Evolutionary conservation across 2,329 filamentous ascomycete species (phyloP).

Genomic region (Coniochaeta sp.): DNA sequence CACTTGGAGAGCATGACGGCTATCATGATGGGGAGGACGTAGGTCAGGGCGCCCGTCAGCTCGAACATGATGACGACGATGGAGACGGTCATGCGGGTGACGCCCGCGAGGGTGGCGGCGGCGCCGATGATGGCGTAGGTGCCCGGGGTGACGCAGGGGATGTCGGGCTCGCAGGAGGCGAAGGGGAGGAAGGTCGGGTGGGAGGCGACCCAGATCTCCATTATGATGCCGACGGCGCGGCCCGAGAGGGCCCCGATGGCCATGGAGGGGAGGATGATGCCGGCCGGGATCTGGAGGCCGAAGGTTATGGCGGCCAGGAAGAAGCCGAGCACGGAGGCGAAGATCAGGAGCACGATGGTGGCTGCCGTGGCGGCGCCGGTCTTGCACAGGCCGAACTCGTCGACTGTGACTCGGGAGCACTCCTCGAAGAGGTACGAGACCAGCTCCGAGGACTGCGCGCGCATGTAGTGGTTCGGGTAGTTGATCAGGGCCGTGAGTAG

Average conservation of each 20-base stretch:
- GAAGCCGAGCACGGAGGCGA: slow-evolving; percentile 78
- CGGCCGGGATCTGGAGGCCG: slow-evolving; percentile 87
- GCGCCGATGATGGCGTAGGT: slow-evolving; percentile 96
- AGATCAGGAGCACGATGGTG: slow-evolving; percentile 73
- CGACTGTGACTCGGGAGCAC: slow-evolving; percentile 73
- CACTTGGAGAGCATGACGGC: slow-evolving; percentile 98
- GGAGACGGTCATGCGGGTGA: slow-evolving; percentile 93
- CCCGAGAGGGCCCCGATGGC: slow-evolving; percentile 89
- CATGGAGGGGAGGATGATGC: slow-evolving; percentile 93
- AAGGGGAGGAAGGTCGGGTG: slow-evolving; percentile 75
- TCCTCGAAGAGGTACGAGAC: slow-evolving; percentile 90
- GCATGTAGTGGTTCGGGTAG: slow-evolving; percentile 95
- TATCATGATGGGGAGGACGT: slow-evolving; percentile 97
- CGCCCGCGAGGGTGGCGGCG: slow-evolving; percentile 85
- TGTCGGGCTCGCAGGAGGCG: slow-evolving; percentile 72
- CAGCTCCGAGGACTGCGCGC: slow-evolving; percentile 82
- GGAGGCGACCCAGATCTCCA: slow-evolving; percentile 79
- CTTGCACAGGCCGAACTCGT: slow-evolving; percentile 86
- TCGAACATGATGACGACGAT: slow-evolving; percentile 99
- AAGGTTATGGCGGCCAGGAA: slow-evolving; percentile 83
- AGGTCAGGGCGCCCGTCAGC: slow-evolving; percentile 89
- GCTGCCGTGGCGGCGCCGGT: slow-evolving; percentile 74
- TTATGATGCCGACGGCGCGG: slow-evolving; percentile 78
- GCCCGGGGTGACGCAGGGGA: slow-evolving; percentile 83
- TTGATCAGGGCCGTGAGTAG: slow-evolving; percentile 82